A percentile compares a stretch with the other conserved stretches of the same genome.
Conservation (phyloP, 768 basidiomycete genomes). For the Boletus rex-veris region DNA sequence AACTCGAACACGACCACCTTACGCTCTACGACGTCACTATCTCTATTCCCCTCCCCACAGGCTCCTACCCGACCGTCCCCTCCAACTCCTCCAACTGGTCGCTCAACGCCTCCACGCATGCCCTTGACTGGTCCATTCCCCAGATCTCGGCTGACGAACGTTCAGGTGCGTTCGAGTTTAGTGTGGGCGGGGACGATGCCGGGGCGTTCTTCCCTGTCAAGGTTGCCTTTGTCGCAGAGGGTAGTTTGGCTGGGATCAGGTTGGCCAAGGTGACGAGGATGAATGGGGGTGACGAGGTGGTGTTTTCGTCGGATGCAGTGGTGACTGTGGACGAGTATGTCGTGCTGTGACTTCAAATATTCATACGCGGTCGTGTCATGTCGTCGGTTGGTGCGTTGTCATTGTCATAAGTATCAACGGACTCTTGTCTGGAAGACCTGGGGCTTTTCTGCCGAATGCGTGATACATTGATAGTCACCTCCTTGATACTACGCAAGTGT, state of each 20-base stretch:
- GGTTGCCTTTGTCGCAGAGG: constrained; percentile 75
- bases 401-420: too few relatives aligned
- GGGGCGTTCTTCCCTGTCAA: constrained; percentile 91
- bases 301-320: constrained; percentile 55
- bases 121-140: constrained; percentile 83
- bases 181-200: constrained; percentile 76
- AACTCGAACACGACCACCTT: constrained; percentile 82
- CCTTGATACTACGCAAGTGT: neutral
- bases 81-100: constrained; percentile 70
- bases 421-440: too few relatives aligned
- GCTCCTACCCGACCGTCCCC: constrained; percentile 82
- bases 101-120: constrained; percentile 73
- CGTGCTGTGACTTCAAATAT: constrained; percentile 38
- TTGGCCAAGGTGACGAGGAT: constrained; percentile 58
- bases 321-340: constrained; percentile 54
- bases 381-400: too few relatives aligned
- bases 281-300: constrained; percentile 45
- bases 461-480: neutral
- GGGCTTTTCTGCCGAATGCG: neutral
- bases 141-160: constrained; percentile 58
- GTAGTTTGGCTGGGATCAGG: constrained; percentile 74
- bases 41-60: constrained; percentile 85
- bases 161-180: constrained; percentile 90
- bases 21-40: constrained; percentile 83
- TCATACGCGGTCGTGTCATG: too few relatives aligned